A percentile compares a stretch with the other conserved stretches of the same genome.
Evolutionary conservation across 257 asterid genomes (phyloP).

Genomic region (Jacaranda mimosifolia): DNA sequence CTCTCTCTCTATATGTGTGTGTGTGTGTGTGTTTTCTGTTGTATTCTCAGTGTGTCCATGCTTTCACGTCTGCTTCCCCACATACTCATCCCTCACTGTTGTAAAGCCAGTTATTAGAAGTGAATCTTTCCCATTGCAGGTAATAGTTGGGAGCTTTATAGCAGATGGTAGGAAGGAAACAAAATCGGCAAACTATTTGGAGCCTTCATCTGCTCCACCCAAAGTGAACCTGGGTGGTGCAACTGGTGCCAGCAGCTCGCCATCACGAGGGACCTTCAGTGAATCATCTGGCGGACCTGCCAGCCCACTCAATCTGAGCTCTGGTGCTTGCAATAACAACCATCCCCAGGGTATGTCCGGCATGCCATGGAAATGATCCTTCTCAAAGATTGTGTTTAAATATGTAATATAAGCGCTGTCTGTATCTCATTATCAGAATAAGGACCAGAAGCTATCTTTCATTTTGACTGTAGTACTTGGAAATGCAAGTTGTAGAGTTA

Average conservation of each 20-base stretch:
- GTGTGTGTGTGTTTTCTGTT: background rate
- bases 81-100: background rate
- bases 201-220: constrained; percentile 47
- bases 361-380: constrained; percentile 57
- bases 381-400: background rate
- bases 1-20: no score
- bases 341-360: constrained; percentile 41
- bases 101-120: background rate
- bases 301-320: constrained; percentile 56
- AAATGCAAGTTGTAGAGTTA: constrained; percentile 34
- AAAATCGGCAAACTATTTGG: constrained; percentile 43
- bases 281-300: constrained; percentile 64
- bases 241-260: constrained; percentile 56
- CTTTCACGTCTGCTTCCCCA: background rate
- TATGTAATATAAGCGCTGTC: constrained; percentile 1
- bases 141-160: constrained; percentile 61
- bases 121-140: constrained; percentile 40
- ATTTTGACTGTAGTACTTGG: constrained; percentile 19
- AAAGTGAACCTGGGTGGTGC: constrained; percentile 44
- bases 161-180: constrained; percentile 51
- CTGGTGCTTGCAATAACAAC: constrained; percentile 50
- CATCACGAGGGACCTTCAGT: constrained; percentile 57
- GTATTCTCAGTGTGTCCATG: background rate
- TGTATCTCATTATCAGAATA: constrained; percentile 32
- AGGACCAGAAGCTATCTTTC: constrained; percentile 27